A percentile compares a stretch with the other conserved stretches of the same genome.
Conservation (phyloP, 805 yeast species). For the Starmerella stellata region DNA sequence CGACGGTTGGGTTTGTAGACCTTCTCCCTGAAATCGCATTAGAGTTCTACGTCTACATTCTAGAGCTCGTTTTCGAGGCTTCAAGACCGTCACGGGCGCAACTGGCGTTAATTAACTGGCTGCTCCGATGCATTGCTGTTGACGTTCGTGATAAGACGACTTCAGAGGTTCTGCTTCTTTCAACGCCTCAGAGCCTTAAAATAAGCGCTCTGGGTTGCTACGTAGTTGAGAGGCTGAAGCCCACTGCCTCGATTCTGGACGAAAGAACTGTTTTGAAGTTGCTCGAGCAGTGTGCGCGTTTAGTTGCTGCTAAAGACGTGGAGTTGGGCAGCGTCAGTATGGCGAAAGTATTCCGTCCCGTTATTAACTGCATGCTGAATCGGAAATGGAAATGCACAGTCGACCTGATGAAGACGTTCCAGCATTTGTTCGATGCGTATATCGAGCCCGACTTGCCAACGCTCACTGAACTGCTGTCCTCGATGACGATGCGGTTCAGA, state of each 20-base stretch:
- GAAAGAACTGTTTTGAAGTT: neutral
- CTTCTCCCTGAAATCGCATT: neutral
- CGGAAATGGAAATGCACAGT: neutral
- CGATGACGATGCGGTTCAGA: neutral
- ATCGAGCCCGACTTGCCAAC: neutral
- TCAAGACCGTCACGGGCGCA: neutral
- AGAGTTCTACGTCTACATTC: neutral
- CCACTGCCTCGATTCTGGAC: neutral
- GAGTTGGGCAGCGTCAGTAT: neutral
- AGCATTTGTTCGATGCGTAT: neutral
- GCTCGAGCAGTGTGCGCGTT: neutral
- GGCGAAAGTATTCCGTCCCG: neutral
- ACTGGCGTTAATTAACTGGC: neutral
- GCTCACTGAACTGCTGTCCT: neutral
- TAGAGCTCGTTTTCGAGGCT: neutral
- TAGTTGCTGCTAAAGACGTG: neutral
- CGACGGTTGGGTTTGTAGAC: neutral
- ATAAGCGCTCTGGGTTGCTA: neutral
- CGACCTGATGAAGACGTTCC: neutral
- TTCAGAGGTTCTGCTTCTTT: neutral
- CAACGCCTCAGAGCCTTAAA: neutral
- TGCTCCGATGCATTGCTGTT: neutral
- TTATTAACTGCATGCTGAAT: neutral
- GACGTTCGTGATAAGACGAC: neutral
- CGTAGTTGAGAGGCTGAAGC: neutral